Evolutionary conservation across 2,329 filamentous ascomycete species (phyloP).

Genomic region (Colletotrichum eremochloae): DNA sequence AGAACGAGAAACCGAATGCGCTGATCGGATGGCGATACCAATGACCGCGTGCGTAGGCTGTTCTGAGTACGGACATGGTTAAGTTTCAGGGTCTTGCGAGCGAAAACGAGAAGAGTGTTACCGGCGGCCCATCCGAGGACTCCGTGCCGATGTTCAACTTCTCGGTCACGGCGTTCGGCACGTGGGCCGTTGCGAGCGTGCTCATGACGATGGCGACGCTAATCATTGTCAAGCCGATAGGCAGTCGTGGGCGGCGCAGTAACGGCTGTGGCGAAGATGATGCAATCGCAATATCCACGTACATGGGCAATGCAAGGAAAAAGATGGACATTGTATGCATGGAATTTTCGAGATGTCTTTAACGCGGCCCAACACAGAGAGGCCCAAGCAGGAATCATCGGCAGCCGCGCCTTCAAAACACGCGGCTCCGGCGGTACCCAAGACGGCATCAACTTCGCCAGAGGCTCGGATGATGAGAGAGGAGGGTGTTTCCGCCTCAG

Average conservation of each 20-base stretch:
- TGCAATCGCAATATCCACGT: background rate
- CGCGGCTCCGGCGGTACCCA: constrained; percentile 16
- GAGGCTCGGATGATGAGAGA: constrained; percentile 12
- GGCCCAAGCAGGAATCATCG: background rate
- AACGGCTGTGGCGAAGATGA: background rate
- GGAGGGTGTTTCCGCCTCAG: constrained; percentile 5
- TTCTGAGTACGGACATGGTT: constrained; percentile 39
- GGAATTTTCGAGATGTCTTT: constrained; percentile 7
- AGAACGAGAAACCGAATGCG: constrained; percentile 13
- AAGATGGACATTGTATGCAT: background rate
- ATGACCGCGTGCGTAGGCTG: constrained; percentile 20
- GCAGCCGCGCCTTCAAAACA: constrained; percentile 23
- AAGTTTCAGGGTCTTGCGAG: constrained; percentile 37
- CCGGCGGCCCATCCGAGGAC: background rate
- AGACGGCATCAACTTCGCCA: constrained; percentile 26
- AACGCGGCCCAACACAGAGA: background rate
- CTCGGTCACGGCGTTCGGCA: constrained; percentile 36
- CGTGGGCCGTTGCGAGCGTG: constrained; percentile 34
- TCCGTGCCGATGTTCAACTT: constrained; percentile 27
- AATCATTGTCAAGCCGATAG: constrained; percentile 19
- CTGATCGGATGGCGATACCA: constrained; percentile 21
- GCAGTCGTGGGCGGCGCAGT: constrained; percentile 4
- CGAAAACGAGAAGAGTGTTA: constrained; percentile 27
- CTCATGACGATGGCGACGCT: constrained; percentile 32
- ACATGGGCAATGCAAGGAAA: background rate